These are phyloP conservation scores for Litsea cubeba DNA, from an alignment of 164 flowering plant genomes.

Conservation along the genomic window DNA sequence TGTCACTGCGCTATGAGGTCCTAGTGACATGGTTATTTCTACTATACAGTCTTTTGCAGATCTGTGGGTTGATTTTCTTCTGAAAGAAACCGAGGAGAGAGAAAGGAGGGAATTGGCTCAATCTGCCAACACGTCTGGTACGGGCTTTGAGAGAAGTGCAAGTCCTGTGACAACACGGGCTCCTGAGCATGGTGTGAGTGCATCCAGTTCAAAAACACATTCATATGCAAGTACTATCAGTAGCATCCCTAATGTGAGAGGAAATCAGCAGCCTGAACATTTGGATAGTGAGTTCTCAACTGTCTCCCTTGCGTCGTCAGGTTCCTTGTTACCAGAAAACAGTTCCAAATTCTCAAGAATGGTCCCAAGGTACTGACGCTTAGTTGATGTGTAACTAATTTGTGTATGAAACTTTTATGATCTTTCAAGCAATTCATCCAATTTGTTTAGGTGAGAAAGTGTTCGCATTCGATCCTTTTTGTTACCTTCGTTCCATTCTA, in stretches of 20 bases:
- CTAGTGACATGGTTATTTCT: neutral
- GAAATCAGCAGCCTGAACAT: slow-evolving; percentile 34
- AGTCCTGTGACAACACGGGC: slow-evolving; percentile 11
- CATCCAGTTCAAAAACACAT: slow-evolving; percentile 12
- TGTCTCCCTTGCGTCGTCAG: slow-evolving; percentile 62
- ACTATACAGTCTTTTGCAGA: slow-evolving; percentile 84
- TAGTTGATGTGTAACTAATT: neutral
- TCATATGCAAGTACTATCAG: slow-evolving; percentile 17
- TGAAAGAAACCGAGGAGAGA: slow-evolving; percentile 85
- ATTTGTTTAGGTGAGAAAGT: neutral
- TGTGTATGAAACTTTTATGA: neutral
- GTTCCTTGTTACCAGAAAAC: slow-evolving; percentile 31
- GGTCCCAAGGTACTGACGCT: slow-evolving; percentile 35
- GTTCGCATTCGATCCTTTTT: neutral
- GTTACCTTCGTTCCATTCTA: neutral
- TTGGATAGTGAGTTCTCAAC: slow-evolving; percentile 73
- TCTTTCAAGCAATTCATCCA: neutral
- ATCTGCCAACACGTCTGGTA: slow-evolving; percentile 15
- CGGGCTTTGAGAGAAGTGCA: slow-evolving; percentile 22
- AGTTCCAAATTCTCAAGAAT: slow-evolving; percentile 43
- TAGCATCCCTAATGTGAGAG: slow-evolving; percentile 15
- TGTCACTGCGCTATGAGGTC: no score
- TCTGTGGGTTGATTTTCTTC: slow-evolving; percentile 98
- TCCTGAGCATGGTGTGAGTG: slow-evolving; percentile 17
- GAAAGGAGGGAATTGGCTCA: slow-evolving; percentile 55